These are phyloP conservation scores for Larix kaempferi DNA, from an alignment of 75 land plant genomes.

Conservation along the genomic window DNA sequence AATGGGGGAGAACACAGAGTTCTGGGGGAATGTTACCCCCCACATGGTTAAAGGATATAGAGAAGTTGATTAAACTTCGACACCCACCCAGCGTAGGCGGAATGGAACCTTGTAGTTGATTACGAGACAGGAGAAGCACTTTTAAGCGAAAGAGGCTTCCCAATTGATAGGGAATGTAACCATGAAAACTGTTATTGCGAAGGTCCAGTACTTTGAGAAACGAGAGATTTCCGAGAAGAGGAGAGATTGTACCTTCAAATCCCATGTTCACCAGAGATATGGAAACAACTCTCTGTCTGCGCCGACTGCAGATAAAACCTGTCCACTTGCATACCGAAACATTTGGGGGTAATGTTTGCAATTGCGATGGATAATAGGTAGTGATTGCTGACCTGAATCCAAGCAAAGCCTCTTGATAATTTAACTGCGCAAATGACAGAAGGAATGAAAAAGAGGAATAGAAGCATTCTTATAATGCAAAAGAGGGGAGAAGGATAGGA, in stretches of 20 bases:
- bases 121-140: constrained; percentile 12
- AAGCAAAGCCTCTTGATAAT: too few species aligned
- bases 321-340: neutral
- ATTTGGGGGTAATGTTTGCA: neutral
- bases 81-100: constrained; percentile 6
- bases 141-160: neutral
- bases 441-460: too few species aligned
- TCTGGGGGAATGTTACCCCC: neutral
- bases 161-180: constrained; percentile 14
- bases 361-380: neutral
- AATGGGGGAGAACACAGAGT: neutral
- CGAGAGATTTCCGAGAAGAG: neutral
- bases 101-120: constrained; percentile 24
- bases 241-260: constrained; percentile 16
- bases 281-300: constrained; percentile 1
- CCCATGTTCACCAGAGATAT: constrained; percentile 1
- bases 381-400: neutral
- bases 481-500: too few species aligned
- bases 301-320: neutral
- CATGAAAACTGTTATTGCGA: constrained; percentile 14
- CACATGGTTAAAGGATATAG: neutral
- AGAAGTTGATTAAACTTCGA: neutral
- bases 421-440: too few species aligned
- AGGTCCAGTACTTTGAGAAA: constrained; percentile 11
- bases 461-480: too few species aligned